Percentiles rank a stretch among this genome's conserved stretches.
These are phyloP conservation scores for Pulveroboletus sp. DNA, from an alignment of 768 basidiomycete genomes.

Conservation along the genomic window DNA sequence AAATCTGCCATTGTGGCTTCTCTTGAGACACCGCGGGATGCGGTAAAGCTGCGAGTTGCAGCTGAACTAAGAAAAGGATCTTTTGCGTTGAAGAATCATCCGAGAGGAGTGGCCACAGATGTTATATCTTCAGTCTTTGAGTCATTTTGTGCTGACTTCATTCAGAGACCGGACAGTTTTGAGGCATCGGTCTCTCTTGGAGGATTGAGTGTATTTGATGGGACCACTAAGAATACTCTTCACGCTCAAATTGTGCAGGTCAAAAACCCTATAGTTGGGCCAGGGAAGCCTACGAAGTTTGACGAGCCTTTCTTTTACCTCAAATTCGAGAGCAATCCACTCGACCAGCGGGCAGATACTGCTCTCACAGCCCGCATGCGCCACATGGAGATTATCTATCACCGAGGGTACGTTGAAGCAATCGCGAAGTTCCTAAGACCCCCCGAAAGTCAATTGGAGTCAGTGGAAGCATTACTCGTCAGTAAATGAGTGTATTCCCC, in stretches of 20 bases:
- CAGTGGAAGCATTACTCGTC: slow-evolving; percentile 88
- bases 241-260: slow-evolving; percentile 91
- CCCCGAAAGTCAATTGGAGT: slow-evolving; percentile 90
- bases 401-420: slow-evolving; percentile 88
- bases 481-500: slow-evolving; percentile 20
- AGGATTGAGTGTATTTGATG: slow-evolving; percentile 85
- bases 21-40: slow-evolving; percentile 71
- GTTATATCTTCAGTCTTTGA: slow-evolving; percentile 87
- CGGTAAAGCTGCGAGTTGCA: slow-evolving; percentile 68
- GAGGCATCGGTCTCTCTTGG: slow-evolving; percentile 82
- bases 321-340: slow-evolving; percentile 87
- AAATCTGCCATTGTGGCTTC: slow-evolving; percentile 65
- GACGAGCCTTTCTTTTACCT: slow-evolving; percentile 78
- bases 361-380: slow-evolving; percentile 86
- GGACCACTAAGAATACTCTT: slow-evolving; percentile 73
- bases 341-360: slow-evolving; percentile 88
- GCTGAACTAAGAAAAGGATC: slow-evolving; percentile 85
- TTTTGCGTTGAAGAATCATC: slow-evolving; percentile 75
- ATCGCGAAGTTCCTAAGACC: slow-evolving; percentile 90
- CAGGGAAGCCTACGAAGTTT: slow-evolving; percentile 24
- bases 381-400: slow-evolving; percentile 96
- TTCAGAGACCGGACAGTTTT: slow-evolving; percentile 83
- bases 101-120: slow-evolving; percentile 58
- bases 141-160: slow-evolving; percentile 73
- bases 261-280: slow-evolving; percentile 38